phyloP scores from a whole-genome alignment of 1,284 basidiomycete genomes.

The Pseudozyma hubeiensis region DNA sequence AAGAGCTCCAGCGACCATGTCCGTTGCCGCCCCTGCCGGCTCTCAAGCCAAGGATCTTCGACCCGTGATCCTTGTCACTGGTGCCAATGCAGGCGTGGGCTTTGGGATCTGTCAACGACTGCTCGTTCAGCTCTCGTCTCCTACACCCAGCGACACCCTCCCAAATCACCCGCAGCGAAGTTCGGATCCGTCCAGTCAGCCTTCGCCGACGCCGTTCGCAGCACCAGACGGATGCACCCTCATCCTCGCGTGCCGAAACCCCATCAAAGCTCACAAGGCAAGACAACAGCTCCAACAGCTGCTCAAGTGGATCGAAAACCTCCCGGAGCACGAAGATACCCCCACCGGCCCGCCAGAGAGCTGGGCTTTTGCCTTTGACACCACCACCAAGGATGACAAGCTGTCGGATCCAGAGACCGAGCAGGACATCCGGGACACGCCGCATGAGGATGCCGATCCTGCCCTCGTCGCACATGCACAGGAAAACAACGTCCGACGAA shows the following conservation, averaged over 20 bases:
- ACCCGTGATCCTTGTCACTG: constrained; percentile 65
- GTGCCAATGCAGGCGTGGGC: constrained; percentile 67
- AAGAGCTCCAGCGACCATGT: constrained; percentile 12
- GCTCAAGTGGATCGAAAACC: constrained; percentile 54
- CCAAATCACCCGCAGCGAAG: constrained; percentile 36
- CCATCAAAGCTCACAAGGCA: constrained; percentile 67
- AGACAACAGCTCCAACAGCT: constrained; percentile 54
- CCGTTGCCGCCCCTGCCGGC: constrained; percentile 18
- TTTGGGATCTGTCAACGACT: constrained; percentile 66
- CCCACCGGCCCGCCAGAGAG: constrained; percentile 49
- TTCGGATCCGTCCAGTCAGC: constrained; percentile 21
- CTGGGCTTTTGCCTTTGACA: constrained; percentile 47
- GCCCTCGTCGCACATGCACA: constrained; percentile 50
- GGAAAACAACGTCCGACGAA: constrained; percentile 42
- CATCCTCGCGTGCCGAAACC: constrained; percentile 67
- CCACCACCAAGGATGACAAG: constrained; percentile 43
- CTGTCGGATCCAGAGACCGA: constrained; percentile 42
- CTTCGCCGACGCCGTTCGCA: constrained; percentile 60
- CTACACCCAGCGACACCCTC: constrained; percentile 61
- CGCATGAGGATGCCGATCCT: constrained; percentile 57
- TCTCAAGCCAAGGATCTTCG: constrained; percentile 34
- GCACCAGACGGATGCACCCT: constrained; percentile 66
- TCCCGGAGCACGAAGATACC: constrained; percentile 57
- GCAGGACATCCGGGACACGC: constrained; percentile 47
- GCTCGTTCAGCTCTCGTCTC: constrained; percentile 66